Evolutionary conservation across 768 basidiomycete genomes (phyloP).

Genomic region (Hericium coralloides): DNA sequence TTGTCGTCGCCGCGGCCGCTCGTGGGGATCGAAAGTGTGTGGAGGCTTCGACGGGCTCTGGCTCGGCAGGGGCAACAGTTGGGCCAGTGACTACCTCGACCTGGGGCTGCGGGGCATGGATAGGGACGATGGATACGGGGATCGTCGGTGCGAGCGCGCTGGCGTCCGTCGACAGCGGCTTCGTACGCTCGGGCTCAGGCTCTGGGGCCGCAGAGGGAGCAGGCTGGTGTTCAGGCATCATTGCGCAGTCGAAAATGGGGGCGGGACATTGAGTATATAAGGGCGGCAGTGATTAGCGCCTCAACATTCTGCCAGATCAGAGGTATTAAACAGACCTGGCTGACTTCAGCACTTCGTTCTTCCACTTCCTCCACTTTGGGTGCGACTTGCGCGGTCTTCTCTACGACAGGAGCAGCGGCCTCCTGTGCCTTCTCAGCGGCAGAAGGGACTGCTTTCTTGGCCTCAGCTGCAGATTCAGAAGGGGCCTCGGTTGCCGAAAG

Average conservation of each 20-base stretch:
- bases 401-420: background rate
- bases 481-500: background rate
- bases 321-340: background rate
- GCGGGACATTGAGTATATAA: no score
- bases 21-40: slow-evolving; percentile 4
- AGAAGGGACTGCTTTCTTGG: background rate
- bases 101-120: background rate
- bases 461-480: background rate
- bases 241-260: background rate
- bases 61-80: background rate
- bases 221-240: background rate
- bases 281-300: background rate
- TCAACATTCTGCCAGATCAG: background rate
- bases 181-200: background rate
- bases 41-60: slow-evolving; percentile 1
- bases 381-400: background rate
- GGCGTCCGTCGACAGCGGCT: background rate
- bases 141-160: background rate
- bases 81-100: background rate
- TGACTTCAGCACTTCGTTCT: slow-evolving; percentile 2
- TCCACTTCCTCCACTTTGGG: slow-evolving; percentile 5
- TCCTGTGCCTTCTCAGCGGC: slow-evolving; percentile 1
- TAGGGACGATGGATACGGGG: background rate
- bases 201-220: background rate
- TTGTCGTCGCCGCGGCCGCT: background rate